Evolutionary conservation across 139 green algal species (phyloP).

Genomic region (Mychonastes homosphaera): DNA sequence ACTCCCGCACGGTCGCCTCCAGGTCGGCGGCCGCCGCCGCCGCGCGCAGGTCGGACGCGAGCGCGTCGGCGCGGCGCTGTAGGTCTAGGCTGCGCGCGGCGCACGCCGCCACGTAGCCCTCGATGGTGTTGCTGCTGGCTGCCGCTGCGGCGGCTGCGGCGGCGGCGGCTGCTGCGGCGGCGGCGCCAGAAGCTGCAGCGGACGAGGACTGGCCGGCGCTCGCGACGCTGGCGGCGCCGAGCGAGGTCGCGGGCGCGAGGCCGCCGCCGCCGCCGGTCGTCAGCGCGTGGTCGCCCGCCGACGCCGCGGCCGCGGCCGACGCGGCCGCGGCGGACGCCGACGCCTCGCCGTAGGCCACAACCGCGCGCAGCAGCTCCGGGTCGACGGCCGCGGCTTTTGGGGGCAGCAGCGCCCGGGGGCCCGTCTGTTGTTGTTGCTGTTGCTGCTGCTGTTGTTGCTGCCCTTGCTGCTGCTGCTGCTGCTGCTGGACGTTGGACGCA

Average conservation of each 20-base stretch:
- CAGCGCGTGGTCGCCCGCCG: too few species aligned
- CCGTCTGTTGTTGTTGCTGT: too few species aligned
- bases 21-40: constrained; percentile 19
- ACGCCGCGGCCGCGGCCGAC: too few species aligned
- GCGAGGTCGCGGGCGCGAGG: too few species aligned
- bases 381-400: not conserved
- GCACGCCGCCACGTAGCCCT: too few species aligned
- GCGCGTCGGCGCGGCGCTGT: constrained; percentile 2
- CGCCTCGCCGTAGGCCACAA: not conserved
- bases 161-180: not conserved
- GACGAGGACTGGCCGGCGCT: not conserved
- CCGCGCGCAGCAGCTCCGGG: not conserved
- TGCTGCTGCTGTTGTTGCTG: not conserved
- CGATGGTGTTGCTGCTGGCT: constrained; percentile 20
- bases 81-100: too few species aligned
- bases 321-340: constrained; percentile 1
- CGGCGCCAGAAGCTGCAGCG: not conserved
- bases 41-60: constrained; percentile 18
- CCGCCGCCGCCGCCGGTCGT: too few species aligned
- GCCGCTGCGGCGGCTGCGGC: not conserved
- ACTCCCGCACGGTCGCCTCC: constrained; percentile 18
- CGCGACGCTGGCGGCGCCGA: too few species aligned
- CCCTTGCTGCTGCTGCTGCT: too few species aligned
- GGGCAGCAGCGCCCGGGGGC: too few species aligned
- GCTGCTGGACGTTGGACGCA: too few species aligned